A percentile compares a stretch with the other conserved stretches of the same genome.
phyloP scores from a whole-genome alignment of 805 yeast species.

The Ogataea angusta region DNA sequence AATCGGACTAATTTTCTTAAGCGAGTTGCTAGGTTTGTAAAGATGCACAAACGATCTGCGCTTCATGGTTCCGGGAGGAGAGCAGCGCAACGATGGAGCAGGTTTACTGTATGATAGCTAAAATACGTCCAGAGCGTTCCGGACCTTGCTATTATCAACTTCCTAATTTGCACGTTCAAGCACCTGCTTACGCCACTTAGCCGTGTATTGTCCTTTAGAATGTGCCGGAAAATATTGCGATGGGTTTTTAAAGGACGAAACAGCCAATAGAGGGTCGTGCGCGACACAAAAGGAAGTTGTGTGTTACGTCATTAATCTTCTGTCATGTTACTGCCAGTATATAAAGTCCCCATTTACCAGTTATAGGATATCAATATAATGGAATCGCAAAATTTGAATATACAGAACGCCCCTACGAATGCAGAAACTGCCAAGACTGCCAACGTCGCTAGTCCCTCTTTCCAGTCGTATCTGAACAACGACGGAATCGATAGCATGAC shows the following conservation, averaged over 20 bases:
- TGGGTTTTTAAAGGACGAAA: not conserved
- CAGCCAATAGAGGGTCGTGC: not conserved
- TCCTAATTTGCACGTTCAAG: not conserved
- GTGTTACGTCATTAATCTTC: slow-evolving; percentile 5
- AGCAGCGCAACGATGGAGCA: not conserved
- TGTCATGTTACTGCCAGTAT: not conserved
- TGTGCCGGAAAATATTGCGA: not conserved
- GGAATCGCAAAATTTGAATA: slow-evolving; percentile 11
- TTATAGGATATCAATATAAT: not conserved
- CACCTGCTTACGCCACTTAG: not conserved
- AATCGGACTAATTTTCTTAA: too few relatives aligned
- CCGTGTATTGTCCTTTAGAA: not conserved
- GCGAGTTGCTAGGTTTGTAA: too few relatives aligned
- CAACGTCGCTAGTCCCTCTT: slow-evolving; percentile 17
- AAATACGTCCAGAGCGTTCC: not conserved
- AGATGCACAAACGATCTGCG: too few relatives aligned
- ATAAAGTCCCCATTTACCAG: not conserved
- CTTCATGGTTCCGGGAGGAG: not conserved
- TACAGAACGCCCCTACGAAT: slow-evolving; percentile 17
- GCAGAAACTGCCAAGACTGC: slow-evolving; percentile 13
- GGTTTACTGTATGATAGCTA: not conserved
- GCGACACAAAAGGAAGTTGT: not conserved
- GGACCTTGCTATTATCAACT: not conserved
- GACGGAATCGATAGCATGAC: slow-evolving; percentile 69
- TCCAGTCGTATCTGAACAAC: slow-evolving; percentile 57